Base-by-base conservation (phyloP, 352 stramenopile species). In the Phytophthora lateralis region DNA sequence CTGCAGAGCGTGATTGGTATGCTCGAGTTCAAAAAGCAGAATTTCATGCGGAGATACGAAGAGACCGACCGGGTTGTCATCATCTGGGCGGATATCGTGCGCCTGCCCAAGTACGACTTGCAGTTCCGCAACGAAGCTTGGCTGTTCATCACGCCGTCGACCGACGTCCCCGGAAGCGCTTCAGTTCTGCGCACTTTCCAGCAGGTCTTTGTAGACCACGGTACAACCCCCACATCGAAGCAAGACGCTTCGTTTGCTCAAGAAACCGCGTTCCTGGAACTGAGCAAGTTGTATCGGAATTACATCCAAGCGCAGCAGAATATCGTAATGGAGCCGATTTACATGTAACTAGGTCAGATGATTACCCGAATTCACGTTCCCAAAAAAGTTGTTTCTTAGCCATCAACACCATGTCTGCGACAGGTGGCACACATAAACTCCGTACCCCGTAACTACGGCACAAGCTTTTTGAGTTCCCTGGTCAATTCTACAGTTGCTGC, bases 21-120 rank as follows among this genome's bases (percentile, higher is more conserved):
- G 5, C 20, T 75, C 2, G 55, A 55, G n/a, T 44, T 75, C 26
- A 62, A 39, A 21, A 69, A 69, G 10, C 47, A 72, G 37, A 69
- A 75, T n/a, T 64, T 69, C 26, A 29, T 69, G 17, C 56, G 61
- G 24, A 68, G 57, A 37, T 71, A 45, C 35, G 61, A 71, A 17
- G 66, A 75, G 32, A 8, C 29, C 2, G 56, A 64, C 30, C 66
- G 66, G 9, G 34, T 71, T 10, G 61, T 75, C 18, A 39, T 75
- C n/a, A 30, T 75, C 29, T 60, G 61, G 29, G 42, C 51, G 2
- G 51, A 75, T 30, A 46, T 53, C 4, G 17, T 71, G 2, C 49
- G 41, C 2, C 45, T 75, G 24, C 66, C 66, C 4, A 54, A 60
- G n/a, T 46, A 61, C 47, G 17, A 58, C 11, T 18, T 75, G 14